Conservation (phyloP, 1,284 basidiomycete species). For the Moesziomyces aphidis region DNA sequence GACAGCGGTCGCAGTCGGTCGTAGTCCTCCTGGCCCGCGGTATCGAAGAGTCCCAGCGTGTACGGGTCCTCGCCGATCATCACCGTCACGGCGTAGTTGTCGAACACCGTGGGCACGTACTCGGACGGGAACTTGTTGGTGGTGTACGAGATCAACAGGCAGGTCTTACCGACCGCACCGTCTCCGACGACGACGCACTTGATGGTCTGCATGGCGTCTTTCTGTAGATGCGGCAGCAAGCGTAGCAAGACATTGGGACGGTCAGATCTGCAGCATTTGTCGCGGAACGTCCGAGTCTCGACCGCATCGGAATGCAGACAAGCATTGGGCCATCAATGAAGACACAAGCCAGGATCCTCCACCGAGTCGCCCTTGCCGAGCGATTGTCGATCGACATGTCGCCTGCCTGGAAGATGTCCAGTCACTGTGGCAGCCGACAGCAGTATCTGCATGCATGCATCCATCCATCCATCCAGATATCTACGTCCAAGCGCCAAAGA, state of each 20-base stretch:
- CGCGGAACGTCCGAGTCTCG: not conserved
- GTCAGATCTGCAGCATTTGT: not conserved
- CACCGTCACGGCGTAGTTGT: conserved; percentile 98
- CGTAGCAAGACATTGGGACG: not conserved
- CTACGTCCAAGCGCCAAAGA: too few species aligned
- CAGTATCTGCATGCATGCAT: too few species aligned
- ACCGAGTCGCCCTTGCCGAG: too few species aligned
- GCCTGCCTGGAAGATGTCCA: too few species aligned
- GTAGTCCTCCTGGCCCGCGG: conserved; percentile 99
- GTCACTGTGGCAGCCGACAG: too few species aligned
- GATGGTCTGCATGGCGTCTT: conserved; percentile 66
- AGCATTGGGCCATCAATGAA: too few species aligned
- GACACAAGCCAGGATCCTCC: too few species aligned
- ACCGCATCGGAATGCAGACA: too few species aligned
- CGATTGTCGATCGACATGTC: too few species aligned
- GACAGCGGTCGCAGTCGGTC: conserved; percentile 97
- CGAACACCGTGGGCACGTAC: conserved; percentile 95
- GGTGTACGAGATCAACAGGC: conserved; percentile 98
- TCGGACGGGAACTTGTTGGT: conserved; percentile 84
- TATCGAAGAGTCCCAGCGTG: conserved; percentile 98
- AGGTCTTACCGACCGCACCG: conserved; percentile 99
- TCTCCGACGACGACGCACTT: conserved; percentile 97
- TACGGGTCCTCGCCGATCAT: conserved; percentile 99
- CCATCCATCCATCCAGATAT: too few species aligned
- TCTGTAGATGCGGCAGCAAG: conserved; percentile 3